Base-by-base conservation (phyloP, 2,329 filamentous ascomycete genomes). In the Clarireedia sp. region DNA sequence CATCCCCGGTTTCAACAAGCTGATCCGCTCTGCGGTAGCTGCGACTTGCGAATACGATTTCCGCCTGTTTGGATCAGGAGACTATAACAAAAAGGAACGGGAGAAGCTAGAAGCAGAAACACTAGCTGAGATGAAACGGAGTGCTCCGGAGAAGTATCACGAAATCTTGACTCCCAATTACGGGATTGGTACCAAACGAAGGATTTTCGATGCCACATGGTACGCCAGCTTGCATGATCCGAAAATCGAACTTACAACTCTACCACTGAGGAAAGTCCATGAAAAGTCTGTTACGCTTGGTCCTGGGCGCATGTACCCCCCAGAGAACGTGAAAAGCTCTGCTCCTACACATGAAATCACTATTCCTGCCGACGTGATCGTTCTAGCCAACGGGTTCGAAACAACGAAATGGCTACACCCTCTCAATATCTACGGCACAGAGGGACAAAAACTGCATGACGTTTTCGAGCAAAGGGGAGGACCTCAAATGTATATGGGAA, bases 321-420 rank as follows among this genome's bases (percentile, higher is more conserved):
- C 51, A 9, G 59, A 61, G 24, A 51, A 60, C 14, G 59, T 60
- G 2, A 58, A 54, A n/a, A 67, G 60, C 51, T 55, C 24, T 38
- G 56, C 60, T 2, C 58, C 60, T 38, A 59, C 64, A 5, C 68
- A 69, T 14, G 68, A 71, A 24, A 64, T 67, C 29, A 73, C 75
- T 46, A 64, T 81, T 17, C 74, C 75, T 2, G 78, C 79, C 3
- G 80, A 83, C 65, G 71, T 79, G 36, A 79, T 83, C 45, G 70
- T 83, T 29, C 71, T 82, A 10, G 79, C 79, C 2, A 82, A 81
- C 55, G 80, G 80, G 1, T 83, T 80, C 65, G 72, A 80, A 54
- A 76, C 74, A 0, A 76, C 74, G 5, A 71, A 74, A 54, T 82
- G 77, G 75, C 69, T 82, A 0, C 76, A 80, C 51, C 78, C 78